phyloP scores from a whole-genome alignment of 176 grass and related monocot species.

The Aegilops umbellulata region DNA sequence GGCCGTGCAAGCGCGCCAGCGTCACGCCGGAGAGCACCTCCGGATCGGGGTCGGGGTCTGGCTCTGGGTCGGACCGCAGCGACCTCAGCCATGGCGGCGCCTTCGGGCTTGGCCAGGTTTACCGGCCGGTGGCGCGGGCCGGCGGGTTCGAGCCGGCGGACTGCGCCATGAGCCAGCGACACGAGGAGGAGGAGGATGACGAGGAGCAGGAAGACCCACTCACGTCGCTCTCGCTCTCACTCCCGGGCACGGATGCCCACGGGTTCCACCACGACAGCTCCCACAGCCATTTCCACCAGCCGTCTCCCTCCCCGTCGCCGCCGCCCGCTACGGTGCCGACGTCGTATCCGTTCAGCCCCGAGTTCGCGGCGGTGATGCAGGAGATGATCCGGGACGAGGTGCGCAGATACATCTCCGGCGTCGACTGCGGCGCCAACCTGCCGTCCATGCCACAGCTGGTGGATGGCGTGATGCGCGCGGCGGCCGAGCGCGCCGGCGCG shows the following conservation, averaged over 20 bases:
- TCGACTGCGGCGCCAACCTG: conserved; percentile 25
- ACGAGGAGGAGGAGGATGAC: conserved; percentile 21
- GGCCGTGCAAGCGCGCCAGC: conserved; percentile 46
- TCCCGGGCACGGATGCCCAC: conserved; percentile 33
- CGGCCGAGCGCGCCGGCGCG: conserved; percentile 30
- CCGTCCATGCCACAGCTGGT: conserved; percentile 38
- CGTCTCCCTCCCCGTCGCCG: background rate
- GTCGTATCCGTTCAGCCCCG: background rate
- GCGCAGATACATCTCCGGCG: conserved; percentile 62
- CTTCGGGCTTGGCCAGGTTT: conserved; percentile 10
- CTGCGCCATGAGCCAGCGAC: conserved; percentile 28
- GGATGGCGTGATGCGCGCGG: conserved; percentile 46
- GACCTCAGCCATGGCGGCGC: conserved; percentile 52
- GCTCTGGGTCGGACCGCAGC: conserved; percentile 37
- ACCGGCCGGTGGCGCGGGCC: conserved; percentile 45
- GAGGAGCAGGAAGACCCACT: conserved; percentile 51
- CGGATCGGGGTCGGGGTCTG: conserved; percentile 35
- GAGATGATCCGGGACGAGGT: conserved; percentile 81
- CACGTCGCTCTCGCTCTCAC: conserved; percentile 73
- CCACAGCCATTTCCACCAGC: conserved; percentile 46
- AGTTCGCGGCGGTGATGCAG: conserved; percentile 54
- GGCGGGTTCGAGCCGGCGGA: conserved; percentile 35
- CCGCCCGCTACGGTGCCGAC: background rate
- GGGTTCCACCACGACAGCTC: conserved; percentile 39
- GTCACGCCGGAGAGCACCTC: conserved; percentile 57